Evolutionary conservation across 2,329 filamentous ascomycete genomes (phyloP).

Genomic region (Tolypocladium guangdongense): DNA sequence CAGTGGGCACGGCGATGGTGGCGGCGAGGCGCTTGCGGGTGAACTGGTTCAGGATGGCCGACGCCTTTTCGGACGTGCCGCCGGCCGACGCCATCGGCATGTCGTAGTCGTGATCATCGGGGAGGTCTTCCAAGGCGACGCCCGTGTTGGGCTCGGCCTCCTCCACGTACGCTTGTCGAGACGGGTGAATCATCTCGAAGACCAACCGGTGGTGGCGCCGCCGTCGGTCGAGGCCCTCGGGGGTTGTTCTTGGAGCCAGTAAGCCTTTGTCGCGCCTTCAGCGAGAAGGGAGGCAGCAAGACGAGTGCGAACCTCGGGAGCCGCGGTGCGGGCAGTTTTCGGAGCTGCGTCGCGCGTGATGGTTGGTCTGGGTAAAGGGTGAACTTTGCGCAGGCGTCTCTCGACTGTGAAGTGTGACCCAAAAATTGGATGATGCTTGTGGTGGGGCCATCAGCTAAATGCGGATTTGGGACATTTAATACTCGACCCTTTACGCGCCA

Average conservation of each 20-base stretch:
- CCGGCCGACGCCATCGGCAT: conserved; percentile 55
- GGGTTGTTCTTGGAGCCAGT: background rate
- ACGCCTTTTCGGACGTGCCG: conserved; percentile 69
- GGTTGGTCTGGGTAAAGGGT: background rate
- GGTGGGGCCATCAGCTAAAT: background rate
- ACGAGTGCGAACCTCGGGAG: background rate
- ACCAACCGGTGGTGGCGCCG: background rate
- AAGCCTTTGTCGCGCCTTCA: background rate
- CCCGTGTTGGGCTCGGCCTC: conserved; percentile 52
- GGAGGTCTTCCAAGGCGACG: conserved; percentile 39
- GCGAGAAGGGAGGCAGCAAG: background rate
- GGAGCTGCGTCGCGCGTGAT: background rate
- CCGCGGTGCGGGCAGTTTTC: background rate
- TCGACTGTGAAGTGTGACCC: background rate
- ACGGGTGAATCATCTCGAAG: conserved; percentile 63
- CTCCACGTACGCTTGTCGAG: conserved; percentile 89
- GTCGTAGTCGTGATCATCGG: conserved; percentile 72
- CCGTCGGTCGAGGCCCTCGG: background rate
- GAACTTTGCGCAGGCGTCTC: background rate
- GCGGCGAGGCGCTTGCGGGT: conserved; percentile 83
- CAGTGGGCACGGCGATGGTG: conserved; percentile 83
- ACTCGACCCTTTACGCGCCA: too few relatives aligned
- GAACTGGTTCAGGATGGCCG: conserved; percentile 77
- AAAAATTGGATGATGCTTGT: background rate
- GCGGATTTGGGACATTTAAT: too few relatives aligned